Percentiles rank a stretch among this genome's conserved stretches.
Evolutionary conservation across 1,284 basidiomycete species (phyloP).

Genomic region (Trametes pubescens): DNA sequence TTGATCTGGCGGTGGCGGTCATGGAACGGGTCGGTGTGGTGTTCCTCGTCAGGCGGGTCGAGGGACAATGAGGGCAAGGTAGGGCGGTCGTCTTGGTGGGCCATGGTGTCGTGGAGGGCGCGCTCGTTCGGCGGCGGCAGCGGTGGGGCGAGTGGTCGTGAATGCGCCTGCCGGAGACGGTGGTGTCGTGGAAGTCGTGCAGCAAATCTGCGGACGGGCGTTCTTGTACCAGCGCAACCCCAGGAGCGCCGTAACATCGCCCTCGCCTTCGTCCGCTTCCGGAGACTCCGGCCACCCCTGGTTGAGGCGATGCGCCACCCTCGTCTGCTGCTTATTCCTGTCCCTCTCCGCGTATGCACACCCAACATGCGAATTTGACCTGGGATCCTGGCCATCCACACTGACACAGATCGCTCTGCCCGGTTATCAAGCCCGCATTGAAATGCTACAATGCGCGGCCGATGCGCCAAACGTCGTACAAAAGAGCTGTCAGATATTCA

Average conservation of each 20-base stretch:
- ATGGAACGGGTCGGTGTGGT: slow-evolving; percentile 70
- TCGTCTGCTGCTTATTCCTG: not conserved
- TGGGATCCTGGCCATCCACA: not conserved
- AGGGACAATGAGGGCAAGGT: slow-evolving; percentile 52
- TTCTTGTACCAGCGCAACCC: slow-evolving; percentile 26
- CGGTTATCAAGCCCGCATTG: too few relatives aligned
- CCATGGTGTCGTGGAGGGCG: slow-evolving; percentile 47
- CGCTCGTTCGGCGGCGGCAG: slow-evolving; percentile 6
- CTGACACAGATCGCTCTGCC: not conserved
- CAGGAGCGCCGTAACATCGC: slow-evolving; percentile 21
- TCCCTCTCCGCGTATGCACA: not conserved
- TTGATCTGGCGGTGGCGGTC: slow-evolving; percentile 68
- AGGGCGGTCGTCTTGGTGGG: slow-evolving; percentile 54
- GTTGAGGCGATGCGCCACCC: not conserved
- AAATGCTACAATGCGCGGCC: too few relatives aligned
- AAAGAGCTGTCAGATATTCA: too few relatives aligned
- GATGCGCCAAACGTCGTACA: too few relatives aligned
- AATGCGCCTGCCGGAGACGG: slow-evolving; percentile 29
- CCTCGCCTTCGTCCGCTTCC: slow-evolving; percentile 3
- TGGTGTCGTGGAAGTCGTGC: slow-evolving; percentile 22
- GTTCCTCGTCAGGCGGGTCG: slow-evolving; percentile 31
- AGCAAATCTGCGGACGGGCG: slow-evolving; percentile 11
- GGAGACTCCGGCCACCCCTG: slow-evolving; percentile 32
- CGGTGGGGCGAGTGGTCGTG: slow-evolving; percentile 15
- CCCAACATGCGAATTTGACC: not conserved